A percentile compares a stretch with the other conserved stretches of the same genome.
Conservation (phyloP, 805 yeast genomes). For the Ogataea siamensis region DNA sequence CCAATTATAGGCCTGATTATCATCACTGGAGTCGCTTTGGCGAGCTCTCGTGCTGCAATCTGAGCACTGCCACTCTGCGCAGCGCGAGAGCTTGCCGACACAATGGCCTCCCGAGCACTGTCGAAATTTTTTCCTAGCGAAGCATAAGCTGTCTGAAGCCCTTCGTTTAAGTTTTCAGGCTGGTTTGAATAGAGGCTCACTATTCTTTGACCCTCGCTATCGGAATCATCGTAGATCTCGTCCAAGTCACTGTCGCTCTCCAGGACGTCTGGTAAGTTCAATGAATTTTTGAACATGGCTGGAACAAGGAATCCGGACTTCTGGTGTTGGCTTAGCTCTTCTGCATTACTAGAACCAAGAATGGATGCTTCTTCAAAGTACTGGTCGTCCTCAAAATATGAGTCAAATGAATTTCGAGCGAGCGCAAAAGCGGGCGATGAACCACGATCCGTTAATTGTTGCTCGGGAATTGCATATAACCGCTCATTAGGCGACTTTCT, state of each 20-base stretch:
- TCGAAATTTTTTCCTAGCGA: constrained; percentile 67
- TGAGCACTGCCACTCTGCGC: constrained; percentile 64
- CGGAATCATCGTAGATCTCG: constrained; percentile 25
- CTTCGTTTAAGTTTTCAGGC: constrained; percentile 69
- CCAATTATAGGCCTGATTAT: constrained; percentile 86
- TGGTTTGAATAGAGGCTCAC: constrained; percentile 83
- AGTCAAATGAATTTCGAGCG: constrained; percentile 27
- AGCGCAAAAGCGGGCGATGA: constrained; percentile 15
- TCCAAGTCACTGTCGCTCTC: constrained; percentile 30
- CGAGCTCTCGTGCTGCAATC: constrained; percentile 64
- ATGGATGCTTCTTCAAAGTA: constrained; percentile 29
- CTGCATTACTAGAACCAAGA: constrained; percentile 17
- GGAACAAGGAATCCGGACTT: constrained; percentile 14
- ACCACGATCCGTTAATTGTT: constrained; percentile 14
- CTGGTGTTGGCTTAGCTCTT: constrained; percentile 5
- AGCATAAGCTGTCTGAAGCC: constrained; percentile 69
- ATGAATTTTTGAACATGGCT: constrained; percentile 6
- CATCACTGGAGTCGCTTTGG: constrained; percentile 77
- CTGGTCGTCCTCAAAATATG: constrained; percentile 30
- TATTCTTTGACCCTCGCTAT: constrained; percentile 38
- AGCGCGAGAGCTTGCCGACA: constrained; percentile 58
- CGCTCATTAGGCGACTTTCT: constrained; percentile 14
- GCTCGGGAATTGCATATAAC: constrained; percentile 11
- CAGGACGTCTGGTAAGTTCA: constrained; percentile 13
- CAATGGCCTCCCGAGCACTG: constrained; percentile 62